A percentile compares a stretch with the other conserved stretches of the same genome.
Conservation (phyloP, 305 asterid species). For the Lippia alba region DNA sequence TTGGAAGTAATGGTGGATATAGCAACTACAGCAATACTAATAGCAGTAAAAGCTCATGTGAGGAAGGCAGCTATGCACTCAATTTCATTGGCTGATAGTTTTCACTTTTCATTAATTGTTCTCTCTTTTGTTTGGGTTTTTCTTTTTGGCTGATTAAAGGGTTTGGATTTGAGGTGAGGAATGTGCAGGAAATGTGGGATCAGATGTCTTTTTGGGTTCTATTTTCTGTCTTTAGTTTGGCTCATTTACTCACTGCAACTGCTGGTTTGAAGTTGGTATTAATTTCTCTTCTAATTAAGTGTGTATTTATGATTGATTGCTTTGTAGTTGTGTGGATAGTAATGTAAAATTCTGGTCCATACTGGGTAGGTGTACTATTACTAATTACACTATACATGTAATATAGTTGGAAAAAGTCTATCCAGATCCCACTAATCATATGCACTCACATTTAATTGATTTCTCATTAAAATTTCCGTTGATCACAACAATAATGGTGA, state of each 20-base stretch:
- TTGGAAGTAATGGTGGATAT: constrained; percentile 48
- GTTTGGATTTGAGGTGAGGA: constrained; percentile 27
- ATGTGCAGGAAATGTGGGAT: constrained; percentile 38
- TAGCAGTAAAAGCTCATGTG: constrained; percentile 57
- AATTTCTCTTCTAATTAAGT: not conserved
- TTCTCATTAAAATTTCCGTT: too few relatives aligned
- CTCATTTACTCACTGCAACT: constrained; percentile 28
- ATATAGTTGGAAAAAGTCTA: too few relatives aligned
- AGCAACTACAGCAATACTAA: constrained; percentile 42
- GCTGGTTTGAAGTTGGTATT: constrained; percentile 17
- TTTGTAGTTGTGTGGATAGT: not conserved
- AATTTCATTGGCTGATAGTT: constrained; percentile 48
- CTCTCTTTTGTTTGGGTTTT: not conserved
- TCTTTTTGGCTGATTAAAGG: constrained; percentile 13
- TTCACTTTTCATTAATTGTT: constrained; percentile 10
- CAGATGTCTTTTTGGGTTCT: constrained; percentile 17
- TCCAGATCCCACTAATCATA: too few relatives aligned
- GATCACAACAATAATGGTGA: too few relatives aligned
- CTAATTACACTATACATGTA: too few relatives aligned
- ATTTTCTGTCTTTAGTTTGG: constrained; percentile 18
- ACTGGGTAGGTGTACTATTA: too few relatives aligned
- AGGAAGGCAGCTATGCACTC: constrained; percentile 55
- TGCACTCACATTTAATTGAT: too few relatives aligned
- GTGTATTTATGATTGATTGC: too few relatives aligned
- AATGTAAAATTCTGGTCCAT: too few relatives aligned